Evolutionary conservation across 768 basidiomycete species (phyloP), one percentile per base, ranked within the genome.

Genomic region (Macrolepiota fuliginosa): DNA sequence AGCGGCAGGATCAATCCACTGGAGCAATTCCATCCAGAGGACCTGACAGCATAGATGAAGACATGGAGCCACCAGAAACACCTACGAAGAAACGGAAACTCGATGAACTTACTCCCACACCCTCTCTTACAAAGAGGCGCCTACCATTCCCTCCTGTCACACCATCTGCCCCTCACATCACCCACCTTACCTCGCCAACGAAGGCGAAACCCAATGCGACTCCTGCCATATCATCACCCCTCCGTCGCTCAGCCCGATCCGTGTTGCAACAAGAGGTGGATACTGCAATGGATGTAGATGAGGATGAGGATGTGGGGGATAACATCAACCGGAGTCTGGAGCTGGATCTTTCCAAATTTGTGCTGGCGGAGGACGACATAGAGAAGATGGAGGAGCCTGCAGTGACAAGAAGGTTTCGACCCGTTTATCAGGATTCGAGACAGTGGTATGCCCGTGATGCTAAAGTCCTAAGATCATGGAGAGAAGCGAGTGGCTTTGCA

Each of bases 61-160:
- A 58, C 4, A 55, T 61, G 53, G 56, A 56, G 12, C 45, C 50
- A 24, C 59, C 60, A 17, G 65, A 63, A 51, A 66, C 65, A 22
- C 65, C 65, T 24, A 66, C 56, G 5, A 66, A 66, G 42, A 66
- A 61, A 46, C 63, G 65, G n/a, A 66, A 66, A 32, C 29, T 66
- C 7, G 65, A 61, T 6, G 37, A 15, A 17, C 39, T 46, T 15
- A 47, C 45, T 3, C 36, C 36, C 5, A 49, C 52, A 12, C 22
- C 50, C 12, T 45, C 54, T 1, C 25, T 53, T 10, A 25, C 42
- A 22, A 55, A 55, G 37, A 58, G 35, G 4, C 53, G 54, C 15
- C 6, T 55, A 24, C 45, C 32, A 13, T 61, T 61, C 45, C 60
- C 53, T 22, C 52, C 60, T 11, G 27, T 29, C 17, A 61, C 60